Evolutionary conservation across 495 filamentous ascomycete genomes (phyloP), one percentile per base, ranked within the genome.

Genomic region (Xylaria venustula): DNA sequence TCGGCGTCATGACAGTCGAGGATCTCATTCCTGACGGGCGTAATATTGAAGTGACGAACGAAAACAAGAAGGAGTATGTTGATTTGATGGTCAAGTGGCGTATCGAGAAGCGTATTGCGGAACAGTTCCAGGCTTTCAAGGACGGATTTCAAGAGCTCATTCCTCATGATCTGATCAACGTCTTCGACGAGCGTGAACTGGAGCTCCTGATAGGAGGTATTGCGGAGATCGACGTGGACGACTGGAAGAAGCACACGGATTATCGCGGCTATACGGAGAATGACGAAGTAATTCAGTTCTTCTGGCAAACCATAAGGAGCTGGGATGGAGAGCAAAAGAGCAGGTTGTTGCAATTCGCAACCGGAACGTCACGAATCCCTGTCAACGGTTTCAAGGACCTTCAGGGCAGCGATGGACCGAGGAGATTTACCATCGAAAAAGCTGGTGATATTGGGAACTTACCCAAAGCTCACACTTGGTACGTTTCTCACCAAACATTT

Each of bases 211-310:
- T 99, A 71, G 94, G 94, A 63, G 94, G 94, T 82, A 99, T 99
- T 70, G 95, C 94, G 45, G 94, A 99, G 73, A 99, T 99, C 66
- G 94, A 99, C 69, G 95, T 99, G 19, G 94, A 98, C 49, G 94
- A 99, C 75, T 99, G 94, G 94, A 99, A 99, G 88, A 99, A 99
- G 79, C 94, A 99, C 78, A 99, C 94, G n/a, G 94, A 99, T 71
- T 99, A 99, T 77, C 87, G 94, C 61, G 94, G 94, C n/a, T 99
- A 99, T 79, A 97, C 96, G 40, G 94, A 99, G 76, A 87, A 85
- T 53, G 95, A 98, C 73, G 91, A 97, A 69, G 95, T 98, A 30
- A 95, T 99, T 64, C 87, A 90, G 72, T 93, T 92, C 79, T 99
- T 99, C 85, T 99, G 94, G 94, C 94, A 96, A 82, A 93, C 91